Conservation (phyloP, 2,329 filamentous ascomycete species). For the Byssothecium circinans region DNA sequence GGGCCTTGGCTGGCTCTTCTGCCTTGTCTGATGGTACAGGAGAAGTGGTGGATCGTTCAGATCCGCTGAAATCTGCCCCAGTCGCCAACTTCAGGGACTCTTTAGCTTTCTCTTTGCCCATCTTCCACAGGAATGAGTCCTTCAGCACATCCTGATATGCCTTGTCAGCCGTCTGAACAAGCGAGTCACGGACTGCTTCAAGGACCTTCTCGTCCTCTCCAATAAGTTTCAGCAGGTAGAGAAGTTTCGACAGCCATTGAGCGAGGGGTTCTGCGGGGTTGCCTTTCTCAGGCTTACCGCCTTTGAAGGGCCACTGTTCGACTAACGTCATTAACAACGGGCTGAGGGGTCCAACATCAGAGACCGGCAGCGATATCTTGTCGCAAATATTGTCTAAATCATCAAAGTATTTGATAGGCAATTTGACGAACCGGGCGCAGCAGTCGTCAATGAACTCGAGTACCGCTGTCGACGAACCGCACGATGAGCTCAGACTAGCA, state of each 20-base stretch:
- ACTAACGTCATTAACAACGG: slow-evolving; percentile 68
- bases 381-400: slow-evolving; percentile 58
- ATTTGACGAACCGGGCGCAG: slow-evolving; percentile 70
- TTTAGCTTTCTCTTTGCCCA: slow-evolving; percentile 42
- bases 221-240: slow-evolving; percentile 40
- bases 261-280: slow-evolving; percentile 33
- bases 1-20: slow-evolving; percentile 14
- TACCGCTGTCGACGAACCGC: slow-evolving; percentile 44
- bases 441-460: slow-evolving; percentile 83
- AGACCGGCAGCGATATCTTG: slow-evolving; percentile 15
- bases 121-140: slow-evolving; percentile 42
- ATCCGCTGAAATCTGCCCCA: slow-evolving; percentile 40
- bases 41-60: slow-evolving; percentile 34
- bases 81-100: slow-evolving; percentile 38
- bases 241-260: slow-evolving; percentile 39
- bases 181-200: slow-evolving; percentile 27
- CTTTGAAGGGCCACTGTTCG: slow-evolving; percentile 75
- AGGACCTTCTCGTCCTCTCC: slow-evolving; percentile 40
- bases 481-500: slow-evolving; percentile 52
- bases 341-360: slow-evolving; percentile 51
- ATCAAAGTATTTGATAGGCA: slow-evolving; percentile 83
- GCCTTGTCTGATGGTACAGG: slow-evolving; percentile 23
- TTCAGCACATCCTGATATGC: slow-evolving; percentile 36
- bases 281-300: slow-evolving; percentile 26
- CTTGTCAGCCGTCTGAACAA: slow-evolving; percentile 30